These are phyloP conservation scores for Pseudonitzschia multiseries DNA, from an alignment of 108 stramenopile genomes.

Conservation along the genomic window DNA sequence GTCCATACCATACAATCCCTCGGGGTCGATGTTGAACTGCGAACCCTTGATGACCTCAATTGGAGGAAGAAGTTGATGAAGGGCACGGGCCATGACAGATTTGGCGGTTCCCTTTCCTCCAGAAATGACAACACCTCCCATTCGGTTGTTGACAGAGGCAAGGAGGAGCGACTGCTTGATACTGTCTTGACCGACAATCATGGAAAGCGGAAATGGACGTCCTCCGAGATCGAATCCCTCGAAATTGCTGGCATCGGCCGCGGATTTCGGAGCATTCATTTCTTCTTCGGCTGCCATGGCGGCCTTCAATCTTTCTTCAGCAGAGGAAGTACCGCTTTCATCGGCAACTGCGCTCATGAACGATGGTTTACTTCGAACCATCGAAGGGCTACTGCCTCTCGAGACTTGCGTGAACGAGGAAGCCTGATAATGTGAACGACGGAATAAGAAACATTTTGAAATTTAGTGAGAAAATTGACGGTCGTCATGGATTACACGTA, in stretches of 20 bases:
- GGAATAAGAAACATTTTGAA: slow-evolving; percentile 4
- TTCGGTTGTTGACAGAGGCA: slow-evolving; percentile 86
- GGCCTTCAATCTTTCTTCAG: slow-evolving; percentile 40
- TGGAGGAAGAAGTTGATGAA: slow-evolving; percentile 93
- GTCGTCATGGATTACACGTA: not conserved
- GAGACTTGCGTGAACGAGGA: slow-evolving; percentile 38
- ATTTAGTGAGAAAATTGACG: slow-evolving; percentile 1
- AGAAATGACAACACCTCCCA: slow-evolving; percentile 95
- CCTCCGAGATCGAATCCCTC: slow-evolving; percentile 38
- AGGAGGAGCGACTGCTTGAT: slow-evolving; percentile 95
- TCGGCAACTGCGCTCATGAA: slow-evolving; percentile 50
- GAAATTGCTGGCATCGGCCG: slow-evolving; percentile 24
- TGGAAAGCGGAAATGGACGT: slow-evolving; percentile 91
- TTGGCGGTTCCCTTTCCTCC: slow-evolving; percentile 97
- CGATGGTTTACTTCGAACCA: slow-evolving; percentile 16
- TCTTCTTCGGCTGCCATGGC: slow-evolving; percentile 47
- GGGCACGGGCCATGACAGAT: slow-evolving; percentile 93
- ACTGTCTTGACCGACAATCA: slow-evolving; percentile 93
- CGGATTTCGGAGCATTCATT: not conserved
- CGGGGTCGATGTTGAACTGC: slow-evolving; percentile 93
- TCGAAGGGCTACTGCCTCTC: not conserved
- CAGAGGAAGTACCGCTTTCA: slow-evolving; percentile 23
- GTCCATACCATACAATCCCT: slow-evolving; percentile 79
- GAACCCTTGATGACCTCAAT: slow-evolving; percentile 90
- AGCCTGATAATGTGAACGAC: slow-evolving; percentile 19